Base-by-base conservation (phyloP, 257 asterid genomes). In the Misopates orontium region DNA sequence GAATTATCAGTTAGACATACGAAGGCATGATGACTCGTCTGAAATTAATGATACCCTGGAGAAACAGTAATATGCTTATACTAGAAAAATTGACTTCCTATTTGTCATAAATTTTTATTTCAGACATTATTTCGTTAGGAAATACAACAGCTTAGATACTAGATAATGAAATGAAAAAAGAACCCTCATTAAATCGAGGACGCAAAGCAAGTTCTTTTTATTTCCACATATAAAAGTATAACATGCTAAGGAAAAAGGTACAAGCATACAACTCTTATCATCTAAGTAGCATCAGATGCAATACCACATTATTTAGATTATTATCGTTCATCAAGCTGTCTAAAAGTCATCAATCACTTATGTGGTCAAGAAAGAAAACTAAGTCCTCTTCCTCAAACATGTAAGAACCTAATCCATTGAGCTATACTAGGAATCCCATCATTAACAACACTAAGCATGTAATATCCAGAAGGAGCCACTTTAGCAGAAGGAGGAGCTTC, bases 401-500 rank as follows among this genome's bases (percentile, higher is more conserved):
- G 64, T 42, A 52, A 42, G 64, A 87, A 85, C 81, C 68, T 88
- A 69, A 88, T 61, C 94, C 91, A 85, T 56, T 73, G 73, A 11
- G 94, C 73, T 25, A 59, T 56, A 64, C 96, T 77, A 10, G 96
- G 96, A 7, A 83, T 75, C 28, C 89, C 94, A 18, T 56, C 70
- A 54, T 77, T 75, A 4, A 88, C 84, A 49, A 85, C 94, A 50
- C 71, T 79, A 2, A 88, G 67, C 94, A 88, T 74, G 62, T 87
- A 85, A 67, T 81, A 87, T 2, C 96, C 93, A 15, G 88, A 23
- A 23, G 90, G 93, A 1, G 96, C 96, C 31, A 82, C 88, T 22
- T 51, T 71, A 1, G 84, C 60, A 15, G 84, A 74, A 4, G 89
- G 83, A 10, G 96, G 94, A 64, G 93, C 87, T 52, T 74, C 85